phyloP scores from a whole-genome alignment of 805 yeast genomes.

The Metschnikowia lachancei region DNA sequence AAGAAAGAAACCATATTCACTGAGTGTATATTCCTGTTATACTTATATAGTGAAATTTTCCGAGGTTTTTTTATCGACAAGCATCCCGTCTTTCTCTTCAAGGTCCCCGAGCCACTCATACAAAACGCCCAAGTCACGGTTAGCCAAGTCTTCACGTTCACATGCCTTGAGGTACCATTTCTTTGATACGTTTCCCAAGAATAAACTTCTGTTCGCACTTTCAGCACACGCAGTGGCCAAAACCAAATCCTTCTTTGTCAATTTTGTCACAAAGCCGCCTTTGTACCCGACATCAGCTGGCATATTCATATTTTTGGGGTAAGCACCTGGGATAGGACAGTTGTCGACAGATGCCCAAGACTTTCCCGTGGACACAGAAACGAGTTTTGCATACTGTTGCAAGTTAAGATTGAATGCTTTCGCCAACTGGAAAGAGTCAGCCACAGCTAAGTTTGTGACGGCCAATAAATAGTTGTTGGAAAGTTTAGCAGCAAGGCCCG shows the following conservation, averaged over 20 bases:
- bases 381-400: constrained; percentile 46
- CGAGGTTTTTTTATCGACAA: constrained; percentile 18
- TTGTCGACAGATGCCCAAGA: constrained; percentile 55
- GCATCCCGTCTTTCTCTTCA: constrained; percentile 21
- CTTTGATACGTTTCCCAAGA: constrained; percentile 37
- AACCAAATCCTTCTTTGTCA: constrained; percentile 44
- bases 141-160: constrained; percentile 39
- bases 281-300: constrained; percentile 46
- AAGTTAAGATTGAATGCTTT: constrained; percentile 47
- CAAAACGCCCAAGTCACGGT: constrained; percentile 41
- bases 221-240: constrained; percentile 41
- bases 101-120: constrained; percentile 44
- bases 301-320: constrained; percentile 35
- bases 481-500: constrained; percentile 54
- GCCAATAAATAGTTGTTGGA: constrained; percentile 55
- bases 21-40: not conserved
- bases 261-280: constrained; percentile 51
- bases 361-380: constrained; percentile 51
- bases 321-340: constrained; percentile 51
- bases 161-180: constrained; percentile 45
- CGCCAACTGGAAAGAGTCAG: constrained; percentile 55
- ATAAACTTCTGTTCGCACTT: constrained; percentile 34
- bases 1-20: not conserved
- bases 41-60: constrained; percentile 14
- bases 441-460: constrained; percentile 51